These are phyloP conservation scores for Fusarium hainanense DNA, from an alignment of 2,329 filamentous ascomycete species.

Conservation along the genomic window DNA sequence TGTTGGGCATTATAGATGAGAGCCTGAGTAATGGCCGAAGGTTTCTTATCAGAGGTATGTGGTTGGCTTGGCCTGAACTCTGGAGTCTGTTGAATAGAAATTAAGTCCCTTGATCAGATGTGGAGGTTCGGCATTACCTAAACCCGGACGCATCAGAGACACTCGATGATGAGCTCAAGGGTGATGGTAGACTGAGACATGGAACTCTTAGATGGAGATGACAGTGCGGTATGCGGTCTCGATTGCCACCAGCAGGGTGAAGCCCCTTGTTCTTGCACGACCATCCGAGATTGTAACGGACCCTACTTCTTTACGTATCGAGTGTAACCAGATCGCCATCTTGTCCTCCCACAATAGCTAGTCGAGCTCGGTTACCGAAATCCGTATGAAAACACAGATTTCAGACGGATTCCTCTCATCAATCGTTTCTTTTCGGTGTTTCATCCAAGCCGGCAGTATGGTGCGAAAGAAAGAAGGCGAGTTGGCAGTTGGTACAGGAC, in stretches of 20 bases:
- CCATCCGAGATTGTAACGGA: too few relatives aligned
- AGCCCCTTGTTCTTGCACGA: too few relatives aligned
- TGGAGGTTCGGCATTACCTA: background rate
- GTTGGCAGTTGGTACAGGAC: background rate
- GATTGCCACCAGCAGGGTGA: too few relatives aligned
- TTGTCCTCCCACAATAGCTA: background rate
- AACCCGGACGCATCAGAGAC: background rate
- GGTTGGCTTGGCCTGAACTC: background rate
- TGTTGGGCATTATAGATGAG: background rate
- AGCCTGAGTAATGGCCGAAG: background rate
- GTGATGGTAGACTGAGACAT: too few relatives aligned
- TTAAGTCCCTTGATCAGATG: background rate
- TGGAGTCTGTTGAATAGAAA: background rate
- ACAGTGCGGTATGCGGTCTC: too few relatives aligned
- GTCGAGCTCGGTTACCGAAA: background rate
- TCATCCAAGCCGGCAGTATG: too few relatives aligned
- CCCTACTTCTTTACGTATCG: background rate
- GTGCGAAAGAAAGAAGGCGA: background rate
- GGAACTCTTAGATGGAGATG: too few relatives aligned
- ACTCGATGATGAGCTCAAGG: background rate
- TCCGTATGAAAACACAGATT: background rate
- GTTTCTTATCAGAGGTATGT: background rate
- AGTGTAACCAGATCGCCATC: background rate
- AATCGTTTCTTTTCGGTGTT: too few relatives aligned
- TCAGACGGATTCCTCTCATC: too few relatives aligned